Evolutionary conservation across 805 yeast species (phyloP).

Genomic region (Ogataea dorogensis): DNA sequence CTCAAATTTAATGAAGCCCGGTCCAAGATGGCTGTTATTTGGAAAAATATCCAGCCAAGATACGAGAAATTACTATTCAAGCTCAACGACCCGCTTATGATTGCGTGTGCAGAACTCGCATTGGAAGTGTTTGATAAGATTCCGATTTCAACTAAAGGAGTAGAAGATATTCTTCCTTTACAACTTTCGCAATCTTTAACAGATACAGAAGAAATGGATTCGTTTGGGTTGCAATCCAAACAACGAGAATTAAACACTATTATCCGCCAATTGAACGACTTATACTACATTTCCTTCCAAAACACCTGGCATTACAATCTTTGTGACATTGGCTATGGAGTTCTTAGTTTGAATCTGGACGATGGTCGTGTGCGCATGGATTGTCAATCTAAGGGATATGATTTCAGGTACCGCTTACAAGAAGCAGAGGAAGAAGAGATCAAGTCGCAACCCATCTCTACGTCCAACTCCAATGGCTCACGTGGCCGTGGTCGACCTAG

Average conservation of each 20-base stretch:
- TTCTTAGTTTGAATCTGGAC: conserved; percentile 41
- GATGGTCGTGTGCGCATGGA: conserved; percentile 53
- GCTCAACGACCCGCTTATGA: conserved; percentile 41
- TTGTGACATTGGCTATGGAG: conserved; percentile 58
- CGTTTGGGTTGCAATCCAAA: conserved; percentile 39
- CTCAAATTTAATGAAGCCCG: conserved; percentile 61
- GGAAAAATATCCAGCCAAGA: conserved; percentile 58
- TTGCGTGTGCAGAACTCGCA: conserved; percentile 51
- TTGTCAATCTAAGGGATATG: conserved; percentile 59
- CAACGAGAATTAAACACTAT: conserved; percentile 41
- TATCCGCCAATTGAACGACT: conserved; percentile 53
- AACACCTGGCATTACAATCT: conserved; percentile 77
- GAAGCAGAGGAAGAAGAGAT: conserved; percentile 10
- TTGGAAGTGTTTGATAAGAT: conserved; percentile 61
- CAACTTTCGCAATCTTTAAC: conserved; percentile 25
- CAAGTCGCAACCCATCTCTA: conserved; percentile 1
- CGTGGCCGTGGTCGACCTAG: conserved; percentile 10
- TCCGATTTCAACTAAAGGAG: conserved; percentile 45
- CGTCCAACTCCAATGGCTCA: conserved; percentile 4
- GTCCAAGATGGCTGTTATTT: conserved; percentile 58
- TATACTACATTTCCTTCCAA: conserved; percentile 62
- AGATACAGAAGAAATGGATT: conserved; percentile 40
- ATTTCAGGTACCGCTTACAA: conserved; percentile 48
- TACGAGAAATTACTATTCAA: conserved; percentile 42
- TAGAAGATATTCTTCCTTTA: conserved; percentile 34